Percentiles rank a stretch among this genome's conserved stretches.
Evolutionary conservation across 2,329 filamentous ascomycete genomes (phyloP).

Genomic region (Didymella glomerata): DNA sequence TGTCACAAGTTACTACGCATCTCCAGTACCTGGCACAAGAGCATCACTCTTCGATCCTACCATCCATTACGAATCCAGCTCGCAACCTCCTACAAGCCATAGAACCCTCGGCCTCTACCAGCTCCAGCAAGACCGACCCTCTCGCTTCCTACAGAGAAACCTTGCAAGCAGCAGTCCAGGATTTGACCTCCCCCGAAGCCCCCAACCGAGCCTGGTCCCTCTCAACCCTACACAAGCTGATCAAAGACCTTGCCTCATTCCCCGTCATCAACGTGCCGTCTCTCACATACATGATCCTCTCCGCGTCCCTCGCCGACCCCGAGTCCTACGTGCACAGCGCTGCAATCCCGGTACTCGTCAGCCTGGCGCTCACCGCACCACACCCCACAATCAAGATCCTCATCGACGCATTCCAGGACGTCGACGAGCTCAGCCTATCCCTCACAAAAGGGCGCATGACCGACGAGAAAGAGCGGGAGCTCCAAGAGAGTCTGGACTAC

Average conservation of each 20-base stretch:
- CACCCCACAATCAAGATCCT: conserved; percentile 69
- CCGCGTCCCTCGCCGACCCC: conserved; percentile 68
- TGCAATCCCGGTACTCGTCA: conserved; percentile 71
- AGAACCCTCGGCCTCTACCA: conserved; percentile 58
- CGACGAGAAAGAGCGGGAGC: conserved; percentile 36
- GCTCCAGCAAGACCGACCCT: conserved; percentile 53
- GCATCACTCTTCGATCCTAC: conserved; percentile 19
- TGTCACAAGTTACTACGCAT: conserved; percentile 23
- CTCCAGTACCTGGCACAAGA: conserved; percentile 38
- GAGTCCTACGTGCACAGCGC: conserved; percentile 77
- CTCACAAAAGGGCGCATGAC: conserved; percentile 25
- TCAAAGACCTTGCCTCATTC: conserved; percentile 59
- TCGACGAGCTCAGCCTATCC: conserved; percentile 56
- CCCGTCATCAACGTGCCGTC: conserved; percentile 72
- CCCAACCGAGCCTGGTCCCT: conserved; percentile 51
- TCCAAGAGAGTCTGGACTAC: conserved; percentile 62
- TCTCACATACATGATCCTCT: conserved; percentile 69
- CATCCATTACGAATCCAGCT: conserved; percentile 39
- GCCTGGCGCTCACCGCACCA: conserved; percentile 69
- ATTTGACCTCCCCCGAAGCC: conserved; percentile 47
- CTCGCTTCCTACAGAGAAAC: conserved; percentile 56
- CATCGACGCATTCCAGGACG: conserved; percentile 72
- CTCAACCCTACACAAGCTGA: conserved; percentile 54
- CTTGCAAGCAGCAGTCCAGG: conserved; percentile 34
- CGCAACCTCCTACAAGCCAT: conserved; percentile 60